Evolutionary conservation across 257 asterid genomes (phyloP), one percentile per base, ranked within the genome.

Genomic region (Salvia hispanica): DNA sequence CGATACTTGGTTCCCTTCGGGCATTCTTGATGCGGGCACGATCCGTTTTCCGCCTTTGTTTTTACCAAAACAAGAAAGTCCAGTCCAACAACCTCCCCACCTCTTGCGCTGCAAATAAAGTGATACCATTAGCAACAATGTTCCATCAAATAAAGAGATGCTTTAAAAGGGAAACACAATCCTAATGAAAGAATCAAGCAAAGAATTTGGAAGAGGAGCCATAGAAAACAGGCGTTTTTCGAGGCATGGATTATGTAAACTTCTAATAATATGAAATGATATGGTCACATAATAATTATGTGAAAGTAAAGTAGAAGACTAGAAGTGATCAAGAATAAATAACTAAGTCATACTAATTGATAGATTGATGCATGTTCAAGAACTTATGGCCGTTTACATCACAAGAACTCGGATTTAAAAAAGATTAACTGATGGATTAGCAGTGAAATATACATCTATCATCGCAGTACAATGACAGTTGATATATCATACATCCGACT

Each of bases 1-100:
- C 25, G 82, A 70, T 0, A 63, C 46, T 14, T 84, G 70, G 69
- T 78, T 83, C 33, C 88, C 76, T 60, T 90, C 96, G 0, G 88
- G 83, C 6, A 82, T 82, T 76, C 95, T 89, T 54, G 97, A 79
- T 47, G 93, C 83, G 1, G 97, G 97, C 12, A 83, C 92, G 0
- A 90, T 84, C 14, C 97, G 88, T 68, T 82, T 91, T 69, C 95
- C 95, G 8, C 95, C 97, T 69, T 88, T 91, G 65, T 84, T 85
- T 71, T 84, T 85, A 61, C 95, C 83, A 16, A 91, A 88, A 79
- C 96, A 91, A 33, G 96, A 77, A 65, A 90, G 75, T 62, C 95
- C 88, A 54, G 83, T 83, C 84, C 75, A 88, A 72, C 97, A 88
- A 67, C 91, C 87, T 67, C 86, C 85, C 97, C 96, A 91, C 76